These are phyloP conservation scores for Sodiomyces alkalinus DNA, from an alignment of 2,329 filamentous ascomycete species.

Conservation along the genomic window DNA sequence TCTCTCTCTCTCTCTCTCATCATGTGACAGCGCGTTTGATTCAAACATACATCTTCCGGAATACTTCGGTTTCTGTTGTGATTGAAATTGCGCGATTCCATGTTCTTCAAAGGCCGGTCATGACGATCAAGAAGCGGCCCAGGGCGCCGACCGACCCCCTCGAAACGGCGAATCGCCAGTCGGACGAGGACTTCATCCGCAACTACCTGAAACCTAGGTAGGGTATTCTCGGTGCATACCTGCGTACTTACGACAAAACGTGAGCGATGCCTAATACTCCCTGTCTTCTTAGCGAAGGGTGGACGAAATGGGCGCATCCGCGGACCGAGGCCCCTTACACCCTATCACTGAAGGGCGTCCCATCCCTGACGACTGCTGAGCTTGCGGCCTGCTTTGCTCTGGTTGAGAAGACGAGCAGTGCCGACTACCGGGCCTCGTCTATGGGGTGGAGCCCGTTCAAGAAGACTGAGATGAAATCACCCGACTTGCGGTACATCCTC, in stretches of 20 bases:
- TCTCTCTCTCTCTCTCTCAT: too few species aligned
- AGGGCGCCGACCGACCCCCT: conserved; percentile 20
- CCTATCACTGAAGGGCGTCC: conserved; percentile 26
- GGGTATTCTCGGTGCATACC: too few species aligned
- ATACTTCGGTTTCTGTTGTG: too few species aligned
- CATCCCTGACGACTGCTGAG: conserved; percentile 24
- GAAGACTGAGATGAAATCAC: conserved; percentile 49
- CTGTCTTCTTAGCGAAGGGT: conserved; percentile 10
- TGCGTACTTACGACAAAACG: too few species aligned
- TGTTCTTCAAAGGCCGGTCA: too few species aligned
- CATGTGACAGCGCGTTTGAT: too few species aligned
- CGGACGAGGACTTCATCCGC: conserved; percentile 30
- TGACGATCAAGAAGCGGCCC: conserved; percentile 11
- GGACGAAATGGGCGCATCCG: conserved; percentile 36
- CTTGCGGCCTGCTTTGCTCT: conserved; percentile 38
- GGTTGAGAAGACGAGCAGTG: conserved; percentile 46
- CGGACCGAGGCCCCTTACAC: conserved; percentile 22
- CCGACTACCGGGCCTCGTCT: conserved; percentile 47
- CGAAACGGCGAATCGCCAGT: conserved; percentile 30
- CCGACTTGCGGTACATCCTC: conserved; percentile 53
- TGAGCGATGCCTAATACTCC: not conserved
- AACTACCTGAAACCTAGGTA: conserved; percentile 33
- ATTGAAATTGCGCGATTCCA: too few species aligned
- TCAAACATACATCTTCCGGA: too few species aligned
- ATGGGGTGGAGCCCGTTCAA: conserved; percentile 45